Base-by-base conservation (phyloP, 805 yeast genomes). In the Hanseniaspora mollemarum region DNA sequence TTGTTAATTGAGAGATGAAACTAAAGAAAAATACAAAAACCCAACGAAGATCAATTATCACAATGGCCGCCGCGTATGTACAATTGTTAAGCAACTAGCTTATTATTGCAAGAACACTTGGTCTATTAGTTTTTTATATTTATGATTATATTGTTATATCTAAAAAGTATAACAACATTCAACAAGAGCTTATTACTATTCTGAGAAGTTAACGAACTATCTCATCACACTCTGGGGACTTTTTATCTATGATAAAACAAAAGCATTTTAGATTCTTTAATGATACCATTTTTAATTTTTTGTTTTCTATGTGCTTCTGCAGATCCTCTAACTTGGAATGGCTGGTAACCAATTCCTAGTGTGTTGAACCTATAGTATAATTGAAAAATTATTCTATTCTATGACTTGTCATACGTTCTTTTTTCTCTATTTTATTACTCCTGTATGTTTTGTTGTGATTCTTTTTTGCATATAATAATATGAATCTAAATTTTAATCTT, bases 21-120 rank as follows among this genome's bases (percentile, higher is more conserved):
- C 7, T 9, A 43, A 32, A 4, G 21, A 32, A 44, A 25, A 5
- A 12, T 2, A 6, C 5, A 46, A 49, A 42, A 40, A n/a, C n/a
- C 51, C 52, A 49, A 58, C 59, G 56, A 50, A 48, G 59, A 57
- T 37, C 48, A 43, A 46, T 50, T 45, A 41, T 54, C 50, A 59
- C 56, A 62, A 65, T 65, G 68, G 67, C 67, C 60, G 66, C 67
- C 57, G 62, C 60, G 69, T 65, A 65, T 64, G 69, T 65, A 48
- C 5, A 46, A 15, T 22, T 18, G 8, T 19, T 22, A n/a, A 29
- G 16, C 26, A 29, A 18, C 8, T 22, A 45, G 4, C n/a, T n/a
- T n/a, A n/a, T n/a, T n/a, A n/a, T n/a, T n/a, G n/a, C n/a, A n/a
- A n/a, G n/a, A n/a, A n/a, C n/a, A n/a, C n/a, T 24, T 25, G 25